Conservation (phyloP, 2,329 filamentous ascomycete genomes). For the Calonectria henricotiae region DNA sequence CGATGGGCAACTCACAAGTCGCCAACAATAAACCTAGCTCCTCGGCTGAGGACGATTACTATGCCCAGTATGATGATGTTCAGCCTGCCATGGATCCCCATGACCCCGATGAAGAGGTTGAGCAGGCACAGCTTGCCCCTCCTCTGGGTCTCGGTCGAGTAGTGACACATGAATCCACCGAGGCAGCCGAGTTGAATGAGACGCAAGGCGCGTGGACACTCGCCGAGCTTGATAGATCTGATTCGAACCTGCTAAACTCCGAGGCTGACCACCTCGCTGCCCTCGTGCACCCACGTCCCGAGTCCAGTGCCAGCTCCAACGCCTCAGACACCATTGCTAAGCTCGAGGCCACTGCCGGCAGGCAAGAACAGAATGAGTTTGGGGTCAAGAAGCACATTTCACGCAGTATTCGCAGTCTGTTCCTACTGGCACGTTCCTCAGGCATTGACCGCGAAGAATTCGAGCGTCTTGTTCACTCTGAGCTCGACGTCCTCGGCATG, state of each 20-base stretch:
- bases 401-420: slow-evolving; percentile 84
- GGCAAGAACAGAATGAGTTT: slow-evolving; percentile 77
- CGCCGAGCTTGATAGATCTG: slow-evolving; percentile 62
- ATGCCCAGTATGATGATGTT: slow-evolving; percentile 82
- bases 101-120: slow-evolving; percentile 80
- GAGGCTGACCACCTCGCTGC: slow-evolving; percentile 57
- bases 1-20: slow-evolving; percentile 50
- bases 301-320: slow-evolving; percentile 72
- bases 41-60: slow-evolving; percentile 80
- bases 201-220: slow-evolving; percentile 62
- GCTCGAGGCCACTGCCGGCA: slow-evolving; percentile 71
- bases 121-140: slow-evolving; percentile 55
- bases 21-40: slow-evolving; percentile 49
- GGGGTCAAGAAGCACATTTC: slow-evolving; percentile 86
- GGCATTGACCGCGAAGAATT: slow-evolving; percentile 85
- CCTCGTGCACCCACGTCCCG: slow-evolving; percentile 72
- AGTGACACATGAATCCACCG: slow-evolving; percentile 38
- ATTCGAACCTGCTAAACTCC: slow-evolving; percentile 52
- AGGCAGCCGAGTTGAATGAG: slow-evolving; percentile 49
- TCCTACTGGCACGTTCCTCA: slow-evolving; percentile 77
- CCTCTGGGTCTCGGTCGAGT: slow-evolving; percentile 53
- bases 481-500: slow-evolving; percentile 80
- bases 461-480: slow-evolving; percentile 79
- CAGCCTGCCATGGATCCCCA: slow-evolving; percentile 87
- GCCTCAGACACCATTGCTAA: slow-evolving; percentile 74